Evolutionary conservation across 306 rosid genomes (phyloP).

Genomic region (Pyrus betulifolia): DNA sequence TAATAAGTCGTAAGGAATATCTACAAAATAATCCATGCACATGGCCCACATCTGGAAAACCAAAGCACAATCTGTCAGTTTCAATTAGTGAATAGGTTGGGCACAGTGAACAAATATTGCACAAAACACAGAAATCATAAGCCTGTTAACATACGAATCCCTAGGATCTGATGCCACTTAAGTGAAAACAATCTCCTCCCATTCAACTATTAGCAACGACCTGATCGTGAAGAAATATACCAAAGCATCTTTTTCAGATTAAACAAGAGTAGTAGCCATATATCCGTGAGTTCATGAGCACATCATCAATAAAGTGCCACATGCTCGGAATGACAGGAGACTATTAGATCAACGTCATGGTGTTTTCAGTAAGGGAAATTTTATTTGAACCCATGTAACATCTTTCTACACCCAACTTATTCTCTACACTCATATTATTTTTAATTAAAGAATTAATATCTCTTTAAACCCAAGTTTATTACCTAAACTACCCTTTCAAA

Average conservation of each 20-base stretch:
- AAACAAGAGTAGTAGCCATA: neutral
- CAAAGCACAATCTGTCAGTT: conserved; percentile 11
- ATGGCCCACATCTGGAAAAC: conserved; percentile 62
- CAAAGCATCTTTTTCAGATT: neutral
- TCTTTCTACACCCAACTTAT: too few relatives aligned
- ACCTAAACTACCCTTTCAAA: too few relatives aligned
- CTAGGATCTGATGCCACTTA: neutral
- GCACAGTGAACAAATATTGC: neutral
- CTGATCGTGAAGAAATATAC: neutral
- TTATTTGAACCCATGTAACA: too few relatives aligned
- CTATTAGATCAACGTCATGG: neutral
- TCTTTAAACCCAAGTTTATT: too few relatives aligned
- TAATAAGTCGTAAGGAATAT: conserved; percentile 49
- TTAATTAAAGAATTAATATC: too few relatives aligned
- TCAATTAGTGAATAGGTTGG: neutral
- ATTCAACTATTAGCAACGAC: neutral
- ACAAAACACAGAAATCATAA: neutral
- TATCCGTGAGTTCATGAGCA: neutral
- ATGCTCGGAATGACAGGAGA: neutral
- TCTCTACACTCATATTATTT: too few relatives aligned
- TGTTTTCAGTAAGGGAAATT: neutral
- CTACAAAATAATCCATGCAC: conserved; percentile 23
- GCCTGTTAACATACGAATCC: neutral
- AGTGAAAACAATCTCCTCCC: neutral
- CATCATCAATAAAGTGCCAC: neutral